Percentiles rank a stretch among this genome's conserved stretches.
Conservation (phyloP, 2,329 filamentous ascomycete genomes). For the Diaporthe sp. region DNA sequence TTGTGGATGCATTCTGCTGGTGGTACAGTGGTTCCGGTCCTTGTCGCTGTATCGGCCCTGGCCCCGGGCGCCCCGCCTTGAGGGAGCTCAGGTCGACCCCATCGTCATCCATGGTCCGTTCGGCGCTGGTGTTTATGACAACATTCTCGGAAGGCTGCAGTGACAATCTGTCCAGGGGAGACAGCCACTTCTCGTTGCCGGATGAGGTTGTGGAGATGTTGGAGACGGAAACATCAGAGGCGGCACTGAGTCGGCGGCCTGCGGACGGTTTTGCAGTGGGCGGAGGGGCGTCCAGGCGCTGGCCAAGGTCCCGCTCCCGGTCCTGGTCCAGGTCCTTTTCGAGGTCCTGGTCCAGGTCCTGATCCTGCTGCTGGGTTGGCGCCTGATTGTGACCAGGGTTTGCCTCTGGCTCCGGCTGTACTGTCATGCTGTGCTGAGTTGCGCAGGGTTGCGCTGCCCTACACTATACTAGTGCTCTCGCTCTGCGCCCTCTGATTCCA, state of each 20-base stretch:
- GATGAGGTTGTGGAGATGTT: constrained; percentile 25
- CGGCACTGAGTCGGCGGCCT: constrained; percentile 15
- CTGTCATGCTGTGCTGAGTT: constrained; percentile 7
- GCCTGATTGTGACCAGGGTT: constrained; percentile 7
- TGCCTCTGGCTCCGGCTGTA: not conserved
- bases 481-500: not conserved
- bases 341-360: not conserved
- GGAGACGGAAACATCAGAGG: constrained; percentile 18
- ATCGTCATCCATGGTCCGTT: constrained; percentile 28
- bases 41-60: not conserved
- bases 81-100: constrained; percentile 33
- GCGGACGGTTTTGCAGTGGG: not conserved
- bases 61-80: constrained; percentile 14
- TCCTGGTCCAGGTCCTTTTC: not conserved
- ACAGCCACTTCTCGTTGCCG: constrained; percentile 35
- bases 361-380: constrained; percentile 21
- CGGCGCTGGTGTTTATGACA: not conserved
- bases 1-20: constrained; percentile 26
- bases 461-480: not conserved
- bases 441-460: constrained; percentile 5
- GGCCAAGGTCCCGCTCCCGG: not conserved
- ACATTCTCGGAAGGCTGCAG: constrained; percentile 17
- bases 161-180: constrained; percentile 29
- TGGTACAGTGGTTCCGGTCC: constrained; percentile 19
- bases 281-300: not conserved